Percentiles rank a stretch among this genome's conserved stretches.
phyloP scores from a whole-genome alignment of 2,329 filamentous ascomycete species.

The Neonectria ditissima region DNA sequence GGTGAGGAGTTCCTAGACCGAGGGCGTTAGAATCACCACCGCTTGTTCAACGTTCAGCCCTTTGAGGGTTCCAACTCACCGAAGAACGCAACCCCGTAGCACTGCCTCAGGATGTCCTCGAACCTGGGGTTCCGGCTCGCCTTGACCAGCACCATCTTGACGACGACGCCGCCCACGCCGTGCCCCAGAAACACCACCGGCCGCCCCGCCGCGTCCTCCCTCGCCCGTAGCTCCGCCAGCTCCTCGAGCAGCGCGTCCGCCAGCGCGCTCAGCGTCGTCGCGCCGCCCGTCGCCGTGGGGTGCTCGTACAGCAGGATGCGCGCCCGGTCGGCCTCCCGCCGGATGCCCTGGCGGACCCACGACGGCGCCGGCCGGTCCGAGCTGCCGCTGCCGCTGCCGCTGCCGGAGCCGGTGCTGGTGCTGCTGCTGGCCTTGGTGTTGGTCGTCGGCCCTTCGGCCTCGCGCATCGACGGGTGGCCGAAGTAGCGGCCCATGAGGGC shows the following conservation, averaged over 20 bases:
- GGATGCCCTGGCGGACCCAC: slow-evolving; percentile 66
- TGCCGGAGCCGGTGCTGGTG: no score
- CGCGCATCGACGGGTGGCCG: slow-evolving; percentile 55
- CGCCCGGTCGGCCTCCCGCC: slow-evolving; percentile 59
- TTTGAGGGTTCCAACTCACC: slow-evolving; percentile 52
- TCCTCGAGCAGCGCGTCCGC: slow-evolving; percentile 62
- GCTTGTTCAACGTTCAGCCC: no score
- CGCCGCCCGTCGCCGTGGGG: slow-evolving; percentile 52
- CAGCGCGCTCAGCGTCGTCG: slow-evolving; percentile 56
- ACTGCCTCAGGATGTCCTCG: slow-evolving; percentile 63
- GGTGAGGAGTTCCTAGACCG: slow-evolving; percentile 67
- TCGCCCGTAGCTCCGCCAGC: slow-evolving; percentile 50
- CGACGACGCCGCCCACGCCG: slow-evolving; percentile 70
- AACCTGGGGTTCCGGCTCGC: slow-evolving; percentile 55
- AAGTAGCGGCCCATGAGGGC: slow-evolving; percentile 62
- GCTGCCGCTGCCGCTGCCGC: neutral
- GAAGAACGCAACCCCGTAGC: slow-evolving; percentile 71
- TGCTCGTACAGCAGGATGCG: slow-evolving; percentile 66
- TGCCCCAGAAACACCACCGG: slow-evolving; percentile 72
- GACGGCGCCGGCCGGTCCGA: slow-evolving; percentile 50
- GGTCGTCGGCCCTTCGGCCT: slow-evolving; percentile 45
- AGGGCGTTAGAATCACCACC: slow-evolving; percentile 16
- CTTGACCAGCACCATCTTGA: slow-evolving; percentile 66
- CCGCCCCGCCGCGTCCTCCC: slow-evolving; percentile 53
- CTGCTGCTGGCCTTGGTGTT: slow-evolving; percentile 8